Evolutionary conservation across 2,329 filamentous ascomycete genomes (phyloP), one percentile per base, ranked within the genome.

Genomic region (Pyrenophora tritici-repentis): DNA sequence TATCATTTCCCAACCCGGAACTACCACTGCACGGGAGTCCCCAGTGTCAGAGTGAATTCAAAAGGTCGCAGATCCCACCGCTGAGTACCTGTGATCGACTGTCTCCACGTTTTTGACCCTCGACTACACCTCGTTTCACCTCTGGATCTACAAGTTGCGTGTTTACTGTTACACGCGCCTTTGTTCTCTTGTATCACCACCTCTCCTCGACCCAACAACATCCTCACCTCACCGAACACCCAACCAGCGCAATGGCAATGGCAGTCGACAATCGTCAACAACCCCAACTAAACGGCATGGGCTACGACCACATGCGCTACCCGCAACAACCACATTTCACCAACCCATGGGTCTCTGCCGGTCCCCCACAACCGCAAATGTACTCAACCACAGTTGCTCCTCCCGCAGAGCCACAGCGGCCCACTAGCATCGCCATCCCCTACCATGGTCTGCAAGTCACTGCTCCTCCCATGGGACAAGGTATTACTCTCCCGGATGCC

Each of bases 261-360:
- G 90, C 92, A 76, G 85, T 96, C 80, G 91, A 96, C 79, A 86
- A 86, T 70, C 89, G 91, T 75, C 91, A 93, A 78, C 90, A 80
- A 63, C 62, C 71, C 59, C 75, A 75, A 86, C 78, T 89, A 83
- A 84, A 83, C 73, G 76, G 69, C 55, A 82, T 96, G 79, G 86
- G 85, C 75, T 94, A 93, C 80, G 90, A 93, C 74, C 82, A 85
- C 73, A 86, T 91, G 81, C 86, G 89, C 64, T 91, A 90, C 76
- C 76, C 79, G 53, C 73, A 76, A 62, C 61, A 62, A 58, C 85
- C 89, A 59, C 88, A 94, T 60, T 97, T 97, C 79, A 91, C 88
- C 68, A 94, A 97, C 75, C 91, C 91, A 35, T 97, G 92, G 92
- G 80, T 80, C 40, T 83, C 89, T 49, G 82, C 81, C 53, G 77